Evolutionary conservation across 108 stramenopile genomes (phyloP).

Genomic region (Stephanodiscus minutulus): DNA sequence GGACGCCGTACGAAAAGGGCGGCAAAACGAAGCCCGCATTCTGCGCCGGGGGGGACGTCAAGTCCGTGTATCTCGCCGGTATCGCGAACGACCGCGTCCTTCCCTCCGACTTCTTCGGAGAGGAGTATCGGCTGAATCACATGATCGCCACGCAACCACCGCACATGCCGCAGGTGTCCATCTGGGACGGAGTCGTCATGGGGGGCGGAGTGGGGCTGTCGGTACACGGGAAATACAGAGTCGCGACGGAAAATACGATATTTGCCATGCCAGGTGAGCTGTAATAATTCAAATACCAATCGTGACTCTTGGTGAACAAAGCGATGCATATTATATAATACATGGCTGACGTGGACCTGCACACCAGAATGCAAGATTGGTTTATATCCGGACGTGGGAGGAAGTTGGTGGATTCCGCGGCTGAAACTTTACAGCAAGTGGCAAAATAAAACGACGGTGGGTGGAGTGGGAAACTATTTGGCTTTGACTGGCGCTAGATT

Average conservation of each 20-base stretch:
- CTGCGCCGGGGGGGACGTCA: slow-evolving; percentile 96
- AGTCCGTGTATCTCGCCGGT: slow-evolving; percentile 64
- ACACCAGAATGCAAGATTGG: slow-evolving; percentile 92
- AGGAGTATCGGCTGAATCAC: slow-evolving; percentile 91
- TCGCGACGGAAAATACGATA: slow-evolving; percentile 91
- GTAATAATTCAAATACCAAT: not conserved
- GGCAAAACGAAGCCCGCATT: slow-evolving; percentile 65
- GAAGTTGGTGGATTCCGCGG: slow-evolving; percentile 88
- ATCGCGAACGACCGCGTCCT: slow-evolving; percentile 20
- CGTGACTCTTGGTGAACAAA: not conserved
- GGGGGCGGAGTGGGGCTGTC: slow-evolving; percentile 97
- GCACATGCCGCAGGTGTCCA: slow-evolving; percentile 68
- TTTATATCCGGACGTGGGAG: slow-evolving; percentile 97
- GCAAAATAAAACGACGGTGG: slow-evolving; percentile 22
- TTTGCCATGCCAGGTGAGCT: slow-evolving; percentile 91
- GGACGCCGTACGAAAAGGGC: slow-evolving; percentile 47
- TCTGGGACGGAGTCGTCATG: slow-evolving; percentile 99
- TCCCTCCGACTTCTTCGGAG: slow-evolving; percentile 77
- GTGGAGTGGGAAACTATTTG: slow-evolving; percentile 86
- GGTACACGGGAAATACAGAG: slow-evolving; percentile 89
- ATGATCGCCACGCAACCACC: slow-evolving; percentile 54
- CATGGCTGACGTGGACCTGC: not conserved
- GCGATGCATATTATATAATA: not conserved
- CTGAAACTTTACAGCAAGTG: slow-evolving; percentile 48
- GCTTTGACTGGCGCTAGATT: slow-evolving; percentile 92